These are phyloP conservation scores for Aeminium ludgeri DNA, from an alignment of 495 filamentous ascomycete genomes.

Conservation along the genomic window DNA sequence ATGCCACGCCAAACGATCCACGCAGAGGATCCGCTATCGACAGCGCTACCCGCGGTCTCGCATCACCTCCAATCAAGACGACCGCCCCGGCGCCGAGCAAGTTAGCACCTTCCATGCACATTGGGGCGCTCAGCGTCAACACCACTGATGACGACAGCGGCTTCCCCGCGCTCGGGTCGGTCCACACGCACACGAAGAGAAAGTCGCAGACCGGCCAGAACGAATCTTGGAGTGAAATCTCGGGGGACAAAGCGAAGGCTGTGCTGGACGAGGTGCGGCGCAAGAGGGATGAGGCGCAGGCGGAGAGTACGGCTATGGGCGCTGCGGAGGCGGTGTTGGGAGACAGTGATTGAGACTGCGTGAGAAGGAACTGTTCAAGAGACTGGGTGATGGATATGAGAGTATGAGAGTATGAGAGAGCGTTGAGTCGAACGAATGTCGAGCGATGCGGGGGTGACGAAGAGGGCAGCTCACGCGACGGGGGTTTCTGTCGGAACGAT, in stretches of 20 bases:
- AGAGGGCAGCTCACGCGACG: no score
- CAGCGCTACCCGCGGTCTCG: not conserved
- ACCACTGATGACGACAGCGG: conserved; percentile 3
- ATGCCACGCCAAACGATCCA: no score
- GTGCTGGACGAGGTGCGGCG: conserved; percentile 9
- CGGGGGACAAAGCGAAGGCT: conserved; percentile 8
- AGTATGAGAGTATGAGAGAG: not conserved
- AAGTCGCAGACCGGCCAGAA: not conserved
- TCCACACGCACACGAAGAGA: not conserved
- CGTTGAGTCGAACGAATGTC: no score
- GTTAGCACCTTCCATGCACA: no score
- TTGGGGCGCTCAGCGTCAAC: no score
- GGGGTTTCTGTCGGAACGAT: no score
- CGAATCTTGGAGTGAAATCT: conserved; percentile 8
- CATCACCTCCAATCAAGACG: no score
- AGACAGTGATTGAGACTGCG: not conserved
- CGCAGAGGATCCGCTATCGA: not conserved
- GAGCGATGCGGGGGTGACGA: no score
- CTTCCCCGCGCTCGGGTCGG: conserved; percentile 8
- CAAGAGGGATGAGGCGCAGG: conserved; percentile 10
- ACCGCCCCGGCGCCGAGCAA: no score
- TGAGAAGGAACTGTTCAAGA: not conserved
- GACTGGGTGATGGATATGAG: not conserved
- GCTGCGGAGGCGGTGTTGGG: conserved; percentile 12
- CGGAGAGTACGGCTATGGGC: conserved; percentile 8